Percentiles rank a stretch among this genome's conserved stretches.
phyloP scores from a whole-genome alignment of 164 flowering plant genomes.

The Dillenia turbinata region DNA sequence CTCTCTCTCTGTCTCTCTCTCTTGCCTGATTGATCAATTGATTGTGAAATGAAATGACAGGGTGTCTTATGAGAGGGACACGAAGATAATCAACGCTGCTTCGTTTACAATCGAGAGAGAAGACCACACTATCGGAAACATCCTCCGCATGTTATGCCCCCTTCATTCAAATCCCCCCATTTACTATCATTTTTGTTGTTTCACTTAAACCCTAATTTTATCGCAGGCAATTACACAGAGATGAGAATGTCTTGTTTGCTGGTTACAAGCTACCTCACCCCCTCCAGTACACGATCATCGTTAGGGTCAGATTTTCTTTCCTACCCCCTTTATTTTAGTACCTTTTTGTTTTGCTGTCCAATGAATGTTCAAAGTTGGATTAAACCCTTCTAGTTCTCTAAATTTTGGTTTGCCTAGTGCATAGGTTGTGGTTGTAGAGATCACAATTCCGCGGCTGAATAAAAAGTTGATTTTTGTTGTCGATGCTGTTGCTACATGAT shows the following conservation, averaged over 20 bases:
- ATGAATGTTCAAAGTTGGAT: too few species aligned
- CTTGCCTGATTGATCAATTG: not conserved
- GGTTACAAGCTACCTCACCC: conserved; percentile 99
- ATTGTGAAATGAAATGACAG: conserved; percentile 18
- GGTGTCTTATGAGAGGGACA: conserved; percentile 97
- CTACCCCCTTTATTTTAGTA: not conserved
- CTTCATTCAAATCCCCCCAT: not conserved
- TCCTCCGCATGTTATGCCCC: conserved; percentile 73
- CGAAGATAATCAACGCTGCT: conserved; percentile 97
- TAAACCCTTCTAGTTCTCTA: too few species aligned
- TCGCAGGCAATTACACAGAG: conserved; percentile 89
- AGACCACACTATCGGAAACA: conserved; percentile 93
- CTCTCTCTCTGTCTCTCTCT: not conserved
- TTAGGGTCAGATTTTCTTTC: conserved; percentile 58
- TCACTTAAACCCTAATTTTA: not conserved
- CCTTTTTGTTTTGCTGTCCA: too few species aligned
- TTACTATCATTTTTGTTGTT: not conserved
- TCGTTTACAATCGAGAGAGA: conserved; percentile 92
- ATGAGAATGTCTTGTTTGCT: conserved; percentile 81
- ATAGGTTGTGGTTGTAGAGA: too few species aligned
- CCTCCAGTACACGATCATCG: conserved; percentile 88
- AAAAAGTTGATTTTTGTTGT: too few species aligned
- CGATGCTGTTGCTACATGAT: too few species aligned
- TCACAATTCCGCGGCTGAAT: too few species aligned
- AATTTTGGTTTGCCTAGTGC: too few species aligned